phyloP scores from a whole-genome alignment of 345 rosid genomes.

The Boechera divaricarpa region DNA sequence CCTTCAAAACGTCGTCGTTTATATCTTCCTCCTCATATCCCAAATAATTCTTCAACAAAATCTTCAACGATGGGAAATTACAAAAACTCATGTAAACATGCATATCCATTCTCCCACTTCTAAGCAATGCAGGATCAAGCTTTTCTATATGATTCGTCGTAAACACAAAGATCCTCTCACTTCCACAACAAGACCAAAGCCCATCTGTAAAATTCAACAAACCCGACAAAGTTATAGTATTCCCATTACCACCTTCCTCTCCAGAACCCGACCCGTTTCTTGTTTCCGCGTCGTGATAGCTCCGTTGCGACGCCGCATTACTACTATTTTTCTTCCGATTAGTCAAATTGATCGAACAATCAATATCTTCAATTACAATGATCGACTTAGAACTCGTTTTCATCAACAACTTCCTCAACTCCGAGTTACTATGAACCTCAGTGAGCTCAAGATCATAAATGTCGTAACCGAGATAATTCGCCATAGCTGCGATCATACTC shows the following conservation, averaged over 20 bases:
- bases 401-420: constrained; percentile 81
- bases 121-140: constrained; percentile 87
- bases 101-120: constrained; percentile 99
- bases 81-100: constrained; percentile 87
- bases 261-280: constrained; percentile 49
- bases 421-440: constrained; percentile 90
- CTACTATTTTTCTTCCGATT: constrained; percentile 58
- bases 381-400: constrained; percentile 91
- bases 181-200: constrained; percentile 96
- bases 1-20: constrained; percentile 44
- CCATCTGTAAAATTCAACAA: constrained; percentile 94
- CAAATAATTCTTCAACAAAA: constrained; percentile 71
- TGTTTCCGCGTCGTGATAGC: constrained; percentile 57
- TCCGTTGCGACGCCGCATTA: constrained; percentile 24
- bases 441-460: constrained; percentile 95
- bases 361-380: constrained; percentile 92
- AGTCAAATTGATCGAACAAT: constrained; percentile 78
- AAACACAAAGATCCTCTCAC: constrained; percentile 93
- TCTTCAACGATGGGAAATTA: constrained; percentile 69
- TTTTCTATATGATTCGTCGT: constrained; percentile 93
- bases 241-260: constrained; percentile 51
- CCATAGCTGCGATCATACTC: constrained; percentile 99
- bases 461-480: constrained; percentile 85
- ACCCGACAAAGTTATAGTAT: constrained; percentile 85
- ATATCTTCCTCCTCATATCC: constrained; percentile 51